Conservation (phyloP, 1,139 yeast genomes). For the Candida labiduridarum region DNA sequence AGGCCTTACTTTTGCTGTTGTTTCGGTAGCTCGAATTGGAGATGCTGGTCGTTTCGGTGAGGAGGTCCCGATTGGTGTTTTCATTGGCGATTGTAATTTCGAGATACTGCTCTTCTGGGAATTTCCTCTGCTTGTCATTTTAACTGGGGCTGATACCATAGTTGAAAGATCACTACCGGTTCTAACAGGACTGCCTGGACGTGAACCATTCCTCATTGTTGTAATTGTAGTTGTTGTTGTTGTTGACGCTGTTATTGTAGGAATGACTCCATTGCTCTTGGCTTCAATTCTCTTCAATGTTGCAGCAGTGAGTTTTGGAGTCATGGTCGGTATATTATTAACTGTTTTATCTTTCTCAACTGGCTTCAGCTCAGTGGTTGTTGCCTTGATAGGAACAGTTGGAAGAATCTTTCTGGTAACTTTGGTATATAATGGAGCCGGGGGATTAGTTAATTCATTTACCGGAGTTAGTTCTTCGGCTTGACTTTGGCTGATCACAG, state of each 20-base stretch:
- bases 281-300: constrained; percentile 37
- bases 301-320: constrained; percentile 28
- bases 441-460: neutral
- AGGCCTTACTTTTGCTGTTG: constrained; percentile 2
- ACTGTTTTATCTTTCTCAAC: constrained; percentile 8
- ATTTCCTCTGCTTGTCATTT: neutral
- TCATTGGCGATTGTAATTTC: constrained; percentile 11
- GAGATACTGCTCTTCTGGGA: constrained; percentile 1
- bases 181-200: constrained; percentile 8
- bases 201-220: neutral
- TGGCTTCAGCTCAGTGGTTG: constrained; percentile 2
- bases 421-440: constrained; percentile 26
- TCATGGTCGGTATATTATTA: constrained; percentile 6
- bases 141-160: constrained; percentile 7
- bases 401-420: constrained; percentile 40
- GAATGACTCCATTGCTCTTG: constrained; percentile 9
- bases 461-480: neutral
- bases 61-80: constrained; percentile 4
- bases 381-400: constrained; percentile 16
- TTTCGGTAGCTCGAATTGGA: constrained; percentile 1
- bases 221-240: neutral
- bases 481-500: neutral
- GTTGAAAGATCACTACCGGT: constrained; percentile 7
- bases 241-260: constrained; percentile 1
- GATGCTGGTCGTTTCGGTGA: constrained; percentile 7